Evolutionary conservation across 2,329 filamentous ascomycete species (phyloP), one percentile per base, ranked within the genome.

Genomic region (Leptodontidium sp.): DNA sequence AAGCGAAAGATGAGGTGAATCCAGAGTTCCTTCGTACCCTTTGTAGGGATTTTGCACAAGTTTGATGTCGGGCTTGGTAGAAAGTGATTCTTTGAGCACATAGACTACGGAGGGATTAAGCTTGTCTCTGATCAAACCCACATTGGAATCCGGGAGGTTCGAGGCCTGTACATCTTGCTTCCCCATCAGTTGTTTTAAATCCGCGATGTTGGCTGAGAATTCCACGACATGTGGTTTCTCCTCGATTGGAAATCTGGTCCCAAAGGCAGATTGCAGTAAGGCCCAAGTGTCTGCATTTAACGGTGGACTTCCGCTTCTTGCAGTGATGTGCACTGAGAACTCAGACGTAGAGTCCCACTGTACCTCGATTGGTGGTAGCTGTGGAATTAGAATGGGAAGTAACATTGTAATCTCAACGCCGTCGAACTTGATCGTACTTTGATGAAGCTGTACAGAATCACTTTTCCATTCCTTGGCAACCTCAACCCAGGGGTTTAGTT

Each of bases 361-460:
- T 26, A 78, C 12, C 17, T 52, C 52, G 29, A 77, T 73, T 1
- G 71, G 52, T 24, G 71, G 55, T n/a, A 77, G 47, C 2, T 26
- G 4, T 11, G 73, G 74, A 7, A 75, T 24, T 29, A 50, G 53
- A 14, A 69, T 57, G 1, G 77, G 76, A 8, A 78, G 63, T 55
- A 68, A 68, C 1, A 76, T 50, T 3, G 70, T 26, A 26, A 75
- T 61, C 4, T 69, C 58, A 11, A 73, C 14, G 29, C 61, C 66
- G 15, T 66, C 66, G 21, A 73, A 17, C 85, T 79, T 43, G 82
- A 86, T 15, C 72, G 73, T 2, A 83, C 83, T 55, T 79, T 76
- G 71, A 87, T 85, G 66, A 86, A 88, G 88, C 93, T 97, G 0
- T 85, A 84, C 58, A 32, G 15, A 26, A 35, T n/a, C 43, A 58